phyloP scores from a whole-genome alignment of 768 basidiomycete genomes.

The Mrakia blollopis region DNA sequence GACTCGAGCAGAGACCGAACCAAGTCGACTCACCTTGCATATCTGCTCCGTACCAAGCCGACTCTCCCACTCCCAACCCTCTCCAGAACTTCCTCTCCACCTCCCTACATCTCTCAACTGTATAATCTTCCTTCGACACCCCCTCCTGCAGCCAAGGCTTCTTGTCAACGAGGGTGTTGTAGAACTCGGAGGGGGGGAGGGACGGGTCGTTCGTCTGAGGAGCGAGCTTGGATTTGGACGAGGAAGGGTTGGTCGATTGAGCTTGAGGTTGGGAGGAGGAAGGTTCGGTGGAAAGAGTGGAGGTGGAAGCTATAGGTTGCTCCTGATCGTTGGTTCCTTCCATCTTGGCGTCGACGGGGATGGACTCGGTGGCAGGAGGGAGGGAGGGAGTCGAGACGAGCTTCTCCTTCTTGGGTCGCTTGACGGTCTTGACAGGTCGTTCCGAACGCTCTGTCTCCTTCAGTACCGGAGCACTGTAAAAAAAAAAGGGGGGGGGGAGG shows the following conservation, averaged over 20 bases:
- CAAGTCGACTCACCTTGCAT: conserved; percentile 74
- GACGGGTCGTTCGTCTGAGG: not conserved
- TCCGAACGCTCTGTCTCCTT: conserved; percentile 21
- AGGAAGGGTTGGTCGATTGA: not conserved
- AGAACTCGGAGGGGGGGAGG: conserved; percentile 7
- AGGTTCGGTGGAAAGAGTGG: not conserved
- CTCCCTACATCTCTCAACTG: conserved; percentile 75
- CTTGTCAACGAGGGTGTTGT: conserved; percentile 19
- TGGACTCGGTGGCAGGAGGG: not conserved
- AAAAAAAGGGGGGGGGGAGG: not conserved
- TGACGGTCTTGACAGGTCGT: conserved; percentile 17
- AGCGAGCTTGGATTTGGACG: not conserved
- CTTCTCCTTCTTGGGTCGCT: conserved; percentile 13
- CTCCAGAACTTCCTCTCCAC: conserved; percentile 90
- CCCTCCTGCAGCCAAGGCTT: conserved; percentile 24
- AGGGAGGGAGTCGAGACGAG: not conserved
- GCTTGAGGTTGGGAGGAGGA: not conserved
- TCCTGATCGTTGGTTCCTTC: not conserved
- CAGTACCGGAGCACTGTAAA: conserved; percentile 16
- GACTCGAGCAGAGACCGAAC: not conserved
- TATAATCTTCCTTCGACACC: conserved; percentile 61
- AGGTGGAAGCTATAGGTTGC: not conserved
- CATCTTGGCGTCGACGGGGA: not conserved
- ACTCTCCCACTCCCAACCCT: conserved; percentile 75
- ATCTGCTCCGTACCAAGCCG: conserved; percentile 98